Evolutionary conservation across 2,329 filamentous ascomycete genomes (phyloP).

Genomic region (Incumbomyces lentus): DNA sequence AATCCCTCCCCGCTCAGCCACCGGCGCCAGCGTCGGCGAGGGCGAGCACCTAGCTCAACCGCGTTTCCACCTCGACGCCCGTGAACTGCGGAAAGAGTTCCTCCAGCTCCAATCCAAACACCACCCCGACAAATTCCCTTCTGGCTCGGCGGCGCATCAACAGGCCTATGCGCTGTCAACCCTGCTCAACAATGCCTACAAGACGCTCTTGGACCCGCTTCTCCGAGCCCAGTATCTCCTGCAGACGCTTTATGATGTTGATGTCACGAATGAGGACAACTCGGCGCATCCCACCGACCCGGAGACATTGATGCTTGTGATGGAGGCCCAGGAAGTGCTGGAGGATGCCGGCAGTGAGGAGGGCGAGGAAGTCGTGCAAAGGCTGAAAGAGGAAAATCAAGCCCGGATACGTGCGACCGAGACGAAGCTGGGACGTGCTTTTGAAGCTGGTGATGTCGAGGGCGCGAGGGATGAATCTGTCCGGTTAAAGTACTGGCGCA

Average conservation of each 20-base stretch:
- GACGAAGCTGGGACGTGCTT: conserved; percentile 50
- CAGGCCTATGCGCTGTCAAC: conserved; percentile 69
- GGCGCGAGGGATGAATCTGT: conserved; percentile 63
- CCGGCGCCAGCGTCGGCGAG: conserved; percentile 56
- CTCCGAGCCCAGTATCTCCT: conserved; percentile 82
- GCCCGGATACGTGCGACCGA: conserved; percentile 55
- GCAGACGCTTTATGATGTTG: conserved; percentile 53
- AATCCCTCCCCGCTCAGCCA: conserved; percentile 31
- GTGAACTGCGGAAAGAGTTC: conserved; percentile 70
- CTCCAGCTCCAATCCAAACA: conserved; percentile 60
- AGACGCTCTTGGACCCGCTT: conserved; percentile 68
- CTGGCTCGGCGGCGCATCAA: conserved; percentile 35
- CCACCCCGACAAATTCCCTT: conserved; percentile 41
- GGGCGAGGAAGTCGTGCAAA: conserved; percentile 50
- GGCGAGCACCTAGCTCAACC: conserved; percentile 65
- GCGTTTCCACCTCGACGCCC: conserved; percentile 62
- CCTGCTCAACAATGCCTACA: conserved; percentile 84
- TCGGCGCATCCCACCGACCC: conserved; percentile 57
- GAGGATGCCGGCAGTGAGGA: conserved; percentile 47
- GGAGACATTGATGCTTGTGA: conserved; percentile 70
- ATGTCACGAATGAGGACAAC: conserved; percentile 67
- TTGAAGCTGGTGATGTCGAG: conserved; percentile 55
- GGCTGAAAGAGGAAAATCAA: conserved; percentile 58
- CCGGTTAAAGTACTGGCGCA: conserved; percentile 78
- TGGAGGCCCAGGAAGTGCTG: conserved; percentile 69